Percentiles rank a stretch among this genome's conserved stretches.
Evolutionary conservation across 1,284 basidiomycete genomes (phyloP).

Genomic region (Marasmius fiardii): DNA sequence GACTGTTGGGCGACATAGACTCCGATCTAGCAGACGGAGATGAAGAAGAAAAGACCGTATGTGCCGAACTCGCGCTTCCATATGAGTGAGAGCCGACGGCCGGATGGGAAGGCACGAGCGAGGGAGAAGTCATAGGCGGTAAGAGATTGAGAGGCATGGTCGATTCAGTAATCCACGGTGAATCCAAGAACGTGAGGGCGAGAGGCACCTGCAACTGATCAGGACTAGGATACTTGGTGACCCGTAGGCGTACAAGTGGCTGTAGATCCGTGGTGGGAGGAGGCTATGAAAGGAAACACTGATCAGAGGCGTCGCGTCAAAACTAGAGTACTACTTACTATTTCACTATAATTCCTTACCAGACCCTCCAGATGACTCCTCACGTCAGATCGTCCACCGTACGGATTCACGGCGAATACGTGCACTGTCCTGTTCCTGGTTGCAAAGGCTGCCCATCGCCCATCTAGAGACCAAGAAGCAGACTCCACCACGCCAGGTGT

Average conservation of each 20-base stretch:
- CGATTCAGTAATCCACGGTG: constrained; percentile 24
- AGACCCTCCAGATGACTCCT: constrained; percentile 59
- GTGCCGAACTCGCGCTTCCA: constrained; percentile 15
- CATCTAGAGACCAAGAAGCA: constrained; percentile 59
- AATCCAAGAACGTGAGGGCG: constrained; percentile 53
- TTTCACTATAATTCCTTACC: constrained; percentile 50
- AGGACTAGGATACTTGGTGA: constrained; percentile 25
- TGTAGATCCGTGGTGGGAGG: constrained; percentile 50
- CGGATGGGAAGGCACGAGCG: constrained; percentile 8
- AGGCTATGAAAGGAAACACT: constrained; percentile 31
- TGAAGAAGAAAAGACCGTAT: constrained; percentile 24
- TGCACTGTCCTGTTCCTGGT: constrained; percentile 66
- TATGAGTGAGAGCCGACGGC: constrained; percentile 10
- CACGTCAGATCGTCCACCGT: constrained; percentile 66
- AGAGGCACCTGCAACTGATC: constrained; percentile 38
- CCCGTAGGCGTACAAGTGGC: constrained; percentile 57
- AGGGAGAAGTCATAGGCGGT: constrained; percentile 30
- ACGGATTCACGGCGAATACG: constrained; percentile 74
- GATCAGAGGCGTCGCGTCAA: neutral
- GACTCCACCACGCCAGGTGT: constrained; percentile 64
- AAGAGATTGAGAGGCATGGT: constrained; percentile 38
- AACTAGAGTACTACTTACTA: constrained; percentile 34
- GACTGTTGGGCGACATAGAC: constrained; percentile 22
- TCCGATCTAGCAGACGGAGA: constrained; percentile 22
- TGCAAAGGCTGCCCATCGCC: constrained; percentile 68